Percentiles rank a stretch among this genome's conserved stretches.
phyloP scores from a whole-genome alignment of 2,329 filamentous ascomycete species.

The Emergomyces orientalis region DNA sequence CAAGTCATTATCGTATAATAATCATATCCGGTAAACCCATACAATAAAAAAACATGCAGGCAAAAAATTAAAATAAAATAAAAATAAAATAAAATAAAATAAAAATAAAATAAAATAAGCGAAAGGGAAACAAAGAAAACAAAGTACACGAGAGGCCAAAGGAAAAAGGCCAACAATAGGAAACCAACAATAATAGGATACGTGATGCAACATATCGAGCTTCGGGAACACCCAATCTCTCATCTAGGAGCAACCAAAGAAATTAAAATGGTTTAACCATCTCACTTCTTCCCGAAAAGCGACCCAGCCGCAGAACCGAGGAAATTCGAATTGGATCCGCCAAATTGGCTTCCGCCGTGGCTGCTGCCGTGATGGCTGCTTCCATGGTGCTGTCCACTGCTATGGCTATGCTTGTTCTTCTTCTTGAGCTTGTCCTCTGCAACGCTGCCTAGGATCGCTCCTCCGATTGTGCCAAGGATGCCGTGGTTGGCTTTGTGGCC shows the following conservation, averaged over 20 bases:
- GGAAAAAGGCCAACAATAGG: not conserved
- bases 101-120: not conserved
- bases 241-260: not conserved
- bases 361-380: conserved; percentile 14
- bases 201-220: not conserved
- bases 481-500: conserved; percentile 42
- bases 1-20: not conserved
- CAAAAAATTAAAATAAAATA: not conserved
- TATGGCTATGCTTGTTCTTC: conserved; percentile 27
- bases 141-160: not conserved
- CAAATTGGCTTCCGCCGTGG: conserved; percentile 2
- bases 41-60: not conserved
- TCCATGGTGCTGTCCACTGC: conserved; percentile 21
- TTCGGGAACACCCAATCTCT: not conserved
- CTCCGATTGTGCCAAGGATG: conserved; percentile 40
- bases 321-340: not conserved
- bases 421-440: conserved; percentile 39
- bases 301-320: conserved; percentile 4
- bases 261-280: not conserved
- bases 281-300: conserved; percentile 10
- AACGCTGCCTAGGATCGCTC: conserved; percentile 39
- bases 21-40: not conserved
- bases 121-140: not conserved
- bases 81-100: not conserved
- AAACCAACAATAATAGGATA: not conserved